phyloP scores from a whole-genome alignment of 768 basidiomycete genomes.

The Amanita jacksonii region DNA sequence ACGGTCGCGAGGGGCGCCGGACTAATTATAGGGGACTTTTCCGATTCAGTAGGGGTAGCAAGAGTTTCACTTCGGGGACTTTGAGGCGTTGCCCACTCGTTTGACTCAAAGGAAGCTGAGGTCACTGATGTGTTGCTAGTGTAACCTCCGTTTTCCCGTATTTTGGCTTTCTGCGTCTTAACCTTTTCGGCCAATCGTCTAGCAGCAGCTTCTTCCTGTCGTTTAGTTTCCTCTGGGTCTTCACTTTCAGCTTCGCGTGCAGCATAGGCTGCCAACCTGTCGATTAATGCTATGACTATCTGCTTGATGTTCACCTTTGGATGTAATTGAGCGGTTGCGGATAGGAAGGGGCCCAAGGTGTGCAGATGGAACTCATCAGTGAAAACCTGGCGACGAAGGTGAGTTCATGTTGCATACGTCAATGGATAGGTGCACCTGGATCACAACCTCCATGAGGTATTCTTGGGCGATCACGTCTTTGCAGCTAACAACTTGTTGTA shows the following conservation, averaged over 20 bases:
- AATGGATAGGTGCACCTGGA: conserved; percentile 58
- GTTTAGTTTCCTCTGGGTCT: conserved; percentile 88
- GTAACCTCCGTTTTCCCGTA: conserved; percentile 40
- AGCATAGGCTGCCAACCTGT: conserved; percentile 91
- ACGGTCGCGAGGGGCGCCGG: conserved; percentile 3
- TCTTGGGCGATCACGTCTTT: conserved; percentile 99
- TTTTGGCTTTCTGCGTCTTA: conserved; percentile 56
- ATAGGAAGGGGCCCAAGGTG: conserved; percentile 91
- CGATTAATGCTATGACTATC: conserved; percentile 96
- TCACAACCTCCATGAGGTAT: conserved; percentile 99
- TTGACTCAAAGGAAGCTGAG: conserved; percentile 28
- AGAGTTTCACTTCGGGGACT: conserved; percentile 27
- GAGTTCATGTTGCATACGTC: not conserved
- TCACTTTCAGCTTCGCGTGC: conserved; percentile 96
- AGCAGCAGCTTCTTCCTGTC: conserved; percentile 89
- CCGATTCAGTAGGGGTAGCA: conserved; percentile 18
- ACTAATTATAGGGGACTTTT: conserved; percentile 16
- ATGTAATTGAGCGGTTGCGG: conserved; percentile 92
- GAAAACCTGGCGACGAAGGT: conserved; percentile 59
- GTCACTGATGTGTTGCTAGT: conserved; percentile 23
- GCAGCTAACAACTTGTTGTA: conserved; percentile 97
- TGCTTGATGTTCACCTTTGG: conserved; percentile 98
- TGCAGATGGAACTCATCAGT: conserved; percentile 98
- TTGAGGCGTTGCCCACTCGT: conserved; percentile 34
- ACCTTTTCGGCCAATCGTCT: conserved; percentile 83